Evolutionary conservation across 148 eudicot species (phyloP), one percentile per base, ranked within the genome.

Genomic region (Vaccinium darrowii): DNA sequence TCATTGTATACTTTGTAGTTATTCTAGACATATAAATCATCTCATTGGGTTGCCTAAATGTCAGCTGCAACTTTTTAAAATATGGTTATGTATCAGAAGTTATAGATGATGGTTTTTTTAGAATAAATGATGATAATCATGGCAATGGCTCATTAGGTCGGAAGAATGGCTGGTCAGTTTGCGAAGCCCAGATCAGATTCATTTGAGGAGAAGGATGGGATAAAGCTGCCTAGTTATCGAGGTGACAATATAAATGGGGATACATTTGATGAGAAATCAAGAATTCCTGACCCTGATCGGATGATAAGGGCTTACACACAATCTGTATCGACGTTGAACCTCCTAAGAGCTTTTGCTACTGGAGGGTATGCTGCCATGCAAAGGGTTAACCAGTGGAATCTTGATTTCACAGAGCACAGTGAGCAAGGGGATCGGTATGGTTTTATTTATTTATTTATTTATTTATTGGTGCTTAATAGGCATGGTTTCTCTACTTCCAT

Each of bases 301-400:
- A 89, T 92, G 95, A 87, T 89, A 39, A 88, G 93, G 87, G 97
- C 97, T 13, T 94, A 92, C 74, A 89, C 93, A 5, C 97, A 94
- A 82, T 90, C 97, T 80, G 95, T 91, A 82, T 88, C 93, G n/a
- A 94, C 97, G 25, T 74, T 92, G 82, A 92, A 92, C 90, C 93
- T 92, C 50, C 90, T 94, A 15, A 90, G 97, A 89, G 94, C 95
- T 85, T 92, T 94, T 84, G 92, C 97, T 54, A 92, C 95, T 7
- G 97, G 97, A 87, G 95, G 97, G 15, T 92, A 94, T 84, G 97
- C 95, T 72, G 97, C 95, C 84, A 91, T 94, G 95, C 95, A 94
- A 84, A 88, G 97, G 86, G 93, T 92, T 62, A 77, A 78, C 27
- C 89, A 90, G 62, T 94, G 97, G 97, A 94, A 92, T 87, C 95